Percentiles rank a stretch among this genome's conserved stretches.
phyloP scores from a whole-genome alignment of 805 yeast species.

The Kuraishia molischiana region DNA sequence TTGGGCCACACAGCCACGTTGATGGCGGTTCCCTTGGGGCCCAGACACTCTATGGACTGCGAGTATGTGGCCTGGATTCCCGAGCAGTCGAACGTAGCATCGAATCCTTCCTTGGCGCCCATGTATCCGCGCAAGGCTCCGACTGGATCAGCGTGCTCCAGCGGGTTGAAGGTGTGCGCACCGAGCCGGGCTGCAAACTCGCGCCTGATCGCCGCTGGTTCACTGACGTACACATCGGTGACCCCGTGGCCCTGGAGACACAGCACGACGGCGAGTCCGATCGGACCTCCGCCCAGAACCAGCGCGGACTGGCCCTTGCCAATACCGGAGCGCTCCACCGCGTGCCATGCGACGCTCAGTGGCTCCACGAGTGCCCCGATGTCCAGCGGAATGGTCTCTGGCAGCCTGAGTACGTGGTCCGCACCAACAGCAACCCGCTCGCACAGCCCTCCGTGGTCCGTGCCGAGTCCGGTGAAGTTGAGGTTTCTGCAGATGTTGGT shows the following conservation, averaged over 20 bases:
- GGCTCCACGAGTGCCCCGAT: constrained; percentile 77
- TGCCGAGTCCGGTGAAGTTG: constrained; percentile 39
- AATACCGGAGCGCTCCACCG: constrained; percentile 1
- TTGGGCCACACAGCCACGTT: constrained; percentile 62
- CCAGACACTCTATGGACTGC: constrained; percentile 37
- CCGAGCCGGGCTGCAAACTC: constrained; percentile 43
- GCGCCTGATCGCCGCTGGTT: constrained; percentile 54
- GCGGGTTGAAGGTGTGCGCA: constrained; percentile 43
- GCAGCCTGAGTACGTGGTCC: constrained; percentile 58
- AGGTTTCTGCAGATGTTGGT: constrained; percentile 35
- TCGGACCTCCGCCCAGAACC: constrained; percentile 54
- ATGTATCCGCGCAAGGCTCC: constrained; percentile 24
- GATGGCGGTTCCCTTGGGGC: constrained; percentile 47
- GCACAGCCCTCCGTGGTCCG: constrained; percentile 35
- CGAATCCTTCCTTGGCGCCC: constrained; percentile 35
- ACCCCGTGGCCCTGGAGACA: constrained; percentile 41
- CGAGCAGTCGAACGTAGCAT: constrained; percentile 43
- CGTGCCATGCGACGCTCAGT: constrained; percentile 2
- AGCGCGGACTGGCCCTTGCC: constrained; percentile 33
- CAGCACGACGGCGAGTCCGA: constrained; percentile 49
- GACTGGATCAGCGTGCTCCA: constrained; percentile 25
- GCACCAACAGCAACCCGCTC: constrained; percentile 7
- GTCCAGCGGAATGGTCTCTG: constrained; percentile 68
- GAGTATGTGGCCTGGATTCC: constrained; percentile 45
- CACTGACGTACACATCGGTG: constrained; percentile 44